Conservation (phyloP, 495 filamentous ascomycete species). For the Coniosporium apollinis region DNA sequence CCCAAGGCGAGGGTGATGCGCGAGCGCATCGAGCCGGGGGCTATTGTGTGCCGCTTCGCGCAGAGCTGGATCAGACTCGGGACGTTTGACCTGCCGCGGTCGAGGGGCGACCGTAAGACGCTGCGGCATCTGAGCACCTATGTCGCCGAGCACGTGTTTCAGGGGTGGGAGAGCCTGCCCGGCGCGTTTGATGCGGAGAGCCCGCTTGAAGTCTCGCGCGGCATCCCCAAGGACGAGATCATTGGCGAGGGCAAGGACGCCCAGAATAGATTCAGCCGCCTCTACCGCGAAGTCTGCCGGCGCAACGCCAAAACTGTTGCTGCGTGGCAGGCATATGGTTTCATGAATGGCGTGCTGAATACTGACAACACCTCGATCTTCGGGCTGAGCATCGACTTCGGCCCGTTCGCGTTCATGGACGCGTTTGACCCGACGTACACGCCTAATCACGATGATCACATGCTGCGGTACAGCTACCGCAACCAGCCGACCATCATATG, state of each 20-base stretch:
- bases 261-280: slow-evolving; percentile 70
- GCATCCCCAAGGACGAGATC: slow-evolving; percentile 35
- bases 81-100: slow-evolving; percentile 77
- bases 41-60: slow-evolving; percentile 84
- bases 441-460: slow-evolving; percentile 87
- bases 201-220: slow-evolving; percentile 25
- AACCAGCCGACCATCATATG: slow-evolving; percentile 94
- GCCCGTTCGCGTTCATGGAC: slow-evolving; percentile 92
- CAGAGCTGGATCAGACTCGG: slow-evolving; percentile 82
- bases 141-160: slow-evolving; percentile 68
- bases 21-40: slow-evolving; percentile 80
- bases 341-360: slow-evolving; percentile 94
- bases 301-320: slow-evolving; percentile 82
- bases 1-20: slow-evolving; percentile 56
- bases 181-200: slow-evolving; percentile 25
- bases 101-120: slow-evolving; percentile 59
- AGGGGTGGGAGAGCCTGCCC: slow-evolving; percentile 67
- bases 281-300: slow-evolving; percentile 76
- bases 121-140: slow-evolving; percentile 63
- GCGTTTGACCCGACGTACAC: slow-evolving; percentile 90
- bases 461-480: slow-evolving; percentile 73
- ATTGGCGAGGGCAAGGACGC: slow-evolving; percentile 44
- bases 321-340: slow-evolving; percentile 90
- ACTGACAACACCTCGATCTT: slow-evolving; percentile 91
- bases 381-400: slow-evolving; percentile 81